Conservation (phyloP, 352 stramenopile genomes). For the Phytophthora pistaciae region DNA sequence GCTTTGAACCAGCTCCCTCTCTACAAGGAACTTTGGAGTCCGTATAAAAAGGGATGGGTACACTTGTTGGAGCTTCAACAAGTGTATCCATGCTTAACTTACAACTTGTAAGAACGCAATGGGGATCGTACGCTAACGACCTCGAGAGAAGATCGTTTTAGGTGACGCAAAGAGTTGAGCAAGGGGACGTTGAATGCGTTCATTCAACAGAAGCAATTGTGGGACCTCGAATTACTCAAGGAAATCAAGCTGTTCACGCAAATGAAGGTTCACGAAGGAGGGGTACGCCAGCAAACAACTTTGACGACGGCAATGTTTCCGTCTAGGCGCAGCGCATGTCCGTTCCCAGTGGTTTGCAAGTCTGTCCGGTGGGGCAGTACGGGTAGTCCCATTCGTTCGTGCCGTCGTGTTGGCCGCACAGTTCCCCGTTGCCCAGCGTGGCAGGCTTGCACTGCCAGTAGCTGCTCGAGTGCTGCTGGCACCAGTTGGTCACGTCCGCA, state of each 20-base stretch:
- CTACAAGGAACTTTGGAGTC: neutral
- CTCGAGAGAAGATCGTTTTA: too few relatives aligned
- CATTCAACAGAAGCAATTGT: too few relatives aligned
- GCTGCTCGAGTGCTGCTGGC: slow-evolving; percentile 32
- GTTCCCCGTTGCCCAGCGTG: slow-evolving; percentile 28
- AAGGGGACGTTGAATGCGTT: too few relatives aligned
- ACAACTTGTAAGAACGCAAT: too few relatives aligned
- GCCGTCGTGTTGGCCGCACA: slow-evolving; percentile 43
- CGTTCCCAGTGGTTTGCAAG: slow-evolving; percentile 24
- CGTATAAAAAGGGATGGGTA: neutral
- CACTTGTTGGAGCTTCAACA: neutral
- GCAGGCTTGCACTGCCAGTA: slow-evolving; percentile 47
- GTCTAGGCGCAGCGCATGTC: slow-evolving; percentile 36
- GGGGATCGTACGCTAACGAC: too few relatives aligned
- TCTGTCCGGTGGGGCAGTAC: slow-evolving; percentile 34
- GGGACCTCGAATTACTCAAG: too few relatives aligned
- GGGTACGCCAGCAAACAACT: neutral
- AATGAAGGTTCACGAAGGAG: neutral
- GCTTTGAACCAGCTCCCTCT: neutral
- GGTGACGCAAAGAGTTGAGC: too few relatives aligned
- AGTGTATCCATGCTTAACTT: too few relatives aligned
- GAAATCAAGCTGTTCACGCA: neutral
- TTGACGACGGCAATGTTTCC: slow-evolving; percentile 15
- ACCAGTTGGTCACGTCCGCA: slow-evolving; percentile 19
- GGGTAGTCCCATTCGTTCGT: slow-evolving; percentile 44